These are phyloP conservation scores for Wolfiporia cocos DNA, from an alignment of 1,284 basidiomycete species.

Conservation along the genomic window DNA sequence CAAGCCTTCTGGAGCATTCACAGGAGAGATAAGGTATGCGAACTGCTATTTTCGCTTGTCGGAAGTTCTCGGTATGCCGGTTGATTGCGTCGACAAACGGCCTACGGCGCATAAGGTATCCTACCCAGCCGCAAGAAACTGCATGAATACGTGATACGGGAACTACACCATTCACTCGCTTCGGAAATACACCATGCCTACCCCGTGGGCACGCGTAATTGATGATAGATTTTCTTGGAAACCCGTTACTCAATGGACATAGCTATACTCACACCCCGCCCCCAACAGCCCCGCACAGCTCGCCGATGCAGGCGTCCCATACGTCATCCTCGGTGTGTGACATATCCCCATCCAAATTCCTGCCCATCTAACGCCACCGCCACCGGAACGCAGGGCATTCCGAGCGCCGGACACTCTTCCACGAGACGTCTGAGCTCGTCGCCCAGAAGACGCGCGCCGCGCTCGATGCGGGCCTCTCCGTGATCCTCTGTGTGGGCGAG, in stretches of 20 bases:
- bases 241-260: no score
- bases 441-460: slow-evolving; percentile 86
- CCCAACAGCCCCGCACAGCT: slow-evolving; percentile 78
- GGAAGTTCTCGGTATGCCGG: not conserved
- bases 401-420: slow-evolving; percentile 91
- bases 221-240: no score
- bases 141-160: no score
- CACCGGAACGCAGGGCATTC: slow-evolving; percentile 65
- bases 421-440: slow-evolving; percentile 81
- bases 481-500: slow-evolving; percentile 97
- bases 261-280: no score
- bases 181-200: no score
- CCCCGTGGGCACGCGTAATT: no score
- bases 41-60: slow-evolving; percentile 2
- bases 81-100: not conserved
- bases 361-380: not conserved
- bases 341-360: not conserved
- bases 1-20: slow-evolving; percentile 88
- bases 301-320: slow-evolving; percentile 81
- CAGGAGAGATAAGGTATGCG: slow-evolving; percentile 84
- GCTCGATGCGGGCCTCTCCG: slow-evolving; percentile 67
- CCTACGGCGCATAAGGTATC: not conserved
- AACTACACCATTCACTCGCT: no score
- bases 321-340: slow-evolving; percentile 82
- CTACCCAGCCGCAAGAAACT: no score